Percentiles rank a stretch among this genome's conserved stretches.
These are phyloP conservation scores for Whalleya microplaca DNA, from an alignment of 2,329 filamentous ascomycete genomes.

Conservation along the genomic window DNA sequence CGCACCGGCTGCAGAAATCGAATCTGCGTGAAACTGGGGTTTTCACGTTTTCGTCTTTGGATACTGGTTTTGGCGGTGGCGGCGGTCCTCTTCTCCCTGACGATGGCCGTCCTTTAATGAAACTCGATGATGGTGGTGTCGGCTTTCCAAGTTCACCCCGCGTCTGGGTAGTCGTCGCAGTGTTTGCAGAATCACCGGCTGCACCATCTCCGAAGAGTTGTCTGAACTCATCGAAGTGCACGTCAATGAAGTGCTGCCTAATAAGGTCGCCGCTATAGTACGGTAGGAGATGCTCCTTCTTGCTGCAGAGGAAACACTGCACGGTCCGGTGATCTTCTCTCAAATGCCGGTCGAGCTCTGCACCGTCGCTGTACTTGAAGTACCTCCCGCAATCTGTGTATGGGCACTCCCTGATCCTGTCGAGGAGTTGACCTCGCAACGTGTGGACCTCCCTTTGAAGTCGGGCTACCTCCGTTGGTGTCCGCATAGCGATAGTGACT, in stretches of 20 bases:
- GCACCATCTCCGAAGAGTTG: constrained; percentile 2
- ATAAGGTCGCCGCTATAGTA: constrained; percentile 30
- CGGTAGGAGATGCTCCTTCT: constrained; percentile 36
- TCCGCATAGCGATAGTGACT: constrained; percentile 44
- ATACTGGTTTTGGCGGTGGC: too few species aligned
- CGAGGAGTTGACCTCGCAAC: constrained; percentile 40
- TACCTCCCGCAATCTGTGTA: constrained; percentile 42
- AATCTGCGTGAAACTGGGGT: too few species aligned
- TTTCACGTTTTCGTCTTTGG: too few species aligned
- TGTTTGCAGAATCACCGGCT: too few species aligned
- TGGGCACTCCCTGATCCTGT: constrained; percentile 43
- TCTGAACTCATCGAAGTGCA: constrained; percentile 25
- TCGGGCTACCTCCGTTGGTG: constrained; percentile 43
- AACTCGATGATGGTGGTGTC: too few species aligned
- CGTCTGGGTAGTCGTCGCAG: too few species aligned
- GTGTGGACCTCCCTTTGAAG: constrained; percentile 42
- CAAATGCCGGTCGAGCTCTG: constrained; percentile 42
- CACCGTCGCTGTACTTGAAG: constrained; percentile 36
- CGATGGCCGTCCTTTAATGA: too few species aligned
- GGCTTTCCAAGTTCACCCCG: too few species aligned
- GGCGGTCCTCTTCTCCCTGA: too few species aligned
- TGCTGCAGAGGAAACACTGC: constrained; percentile 34
- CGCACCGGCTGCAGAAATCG: constrained; percentile 24
- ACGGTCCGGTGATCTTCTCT: constrained; percentile 37
- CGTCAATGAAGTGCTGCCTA: constrained; percentile 26